A percentile compares a stretch with the other conserved stretches of the same genome.
Evolutionary conservation across 169 alveolate genomes (phyloP).

Genomic region (Eimeria sp.): DNA sequence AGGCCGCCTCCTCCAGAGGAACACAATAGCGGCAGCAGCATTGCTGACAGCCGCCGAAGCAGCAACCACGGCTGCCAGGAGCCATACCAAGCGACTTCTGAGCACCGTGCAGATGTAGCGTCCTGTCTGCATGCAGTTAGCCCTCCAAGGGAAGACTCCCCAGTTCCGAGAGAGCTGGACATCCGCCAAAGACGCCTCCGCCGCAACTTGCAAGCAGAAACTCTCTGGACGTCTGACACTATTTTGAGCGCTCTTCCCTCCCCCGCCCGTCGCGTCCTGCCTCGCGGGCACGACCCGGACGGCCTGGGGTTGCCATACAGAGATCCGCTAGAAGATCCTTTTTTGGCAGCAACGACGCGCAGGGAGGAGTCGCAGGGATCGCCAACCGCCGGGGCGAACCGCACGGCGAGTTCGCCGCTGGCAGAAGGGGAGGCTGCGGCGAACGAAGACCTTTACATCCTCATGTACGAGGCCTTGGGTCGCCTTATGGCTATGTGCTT

Average conservation of each 20-base stretch:
- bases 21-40: not conserved
- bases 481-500: conserved; percentile 95
- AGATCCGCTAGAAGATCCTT: conserved; percentile 33
- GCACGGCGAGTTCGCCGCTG: not conserved
- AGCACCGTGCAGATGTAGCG: not conserved
- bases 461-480: conserved; percentile 95
- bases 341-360: not conserved
- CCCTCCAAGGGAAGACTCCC: not conserved
- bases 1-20: not conserved
- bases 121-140: not conserved
- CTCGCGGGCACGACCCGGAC: conserved; percentile 9
- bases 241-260: conserved; percentile 28
- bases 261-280: conserved; percentile 35
- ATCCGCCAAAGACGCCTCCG: not conserved
- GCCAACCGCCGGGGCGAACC: not conserved
- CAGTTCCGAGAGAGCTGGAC: not conserved
- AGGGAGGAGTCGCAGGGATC: not conserved
- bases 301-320: not conserved
- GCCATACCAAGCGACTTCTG: not conserved
- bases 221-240: conserved; percentile 52
- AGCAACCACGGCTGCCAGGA: not conserved
- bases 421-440: conserved; percentile 81
- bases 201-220: conserved; percentile 16
- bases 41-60: not conserved
- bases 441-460: conserved; percentile 85